Conservation (phyloP, 2,329 filamentous ascomycete genomes). For the Clonostachys solani region DNA sequence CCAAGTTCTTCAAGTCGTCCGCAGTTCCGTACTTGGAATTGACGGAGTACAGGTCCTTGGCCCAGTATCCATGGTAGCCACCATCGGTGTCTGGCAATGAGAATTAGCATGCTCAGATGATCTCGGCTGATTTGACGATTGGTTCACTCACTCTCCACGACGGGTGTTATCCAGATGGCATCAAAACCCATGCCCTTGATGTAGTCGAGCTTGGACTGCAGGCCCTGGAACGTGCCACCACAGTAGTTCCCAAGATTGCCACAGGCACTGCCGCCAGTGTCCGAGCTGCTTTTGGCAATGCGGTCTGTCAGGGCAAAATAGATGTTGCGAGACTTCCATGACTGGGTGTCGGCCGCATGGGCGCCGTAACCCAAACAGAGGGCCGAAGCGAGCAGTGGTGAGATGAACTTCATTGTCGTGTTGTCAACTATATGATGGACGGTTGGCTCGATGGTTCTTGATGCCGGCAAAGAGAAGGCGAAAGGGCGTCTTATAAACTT, state of each 20-base stretch:
- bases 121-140: background rate
- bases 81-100: slow-evolving; percentile 22
- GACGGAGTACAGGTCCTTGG: slow-evolving; percentile 42
- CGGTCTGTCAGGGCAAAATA: slow-evolving; percentile 57
- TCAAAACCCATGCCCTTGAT: slow-evolving; percentile 58
- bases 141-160: slow-evolving; percentile 35
- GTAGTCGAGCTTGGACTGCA: slow-evolving; percentile 57
- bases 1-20: slow-evolving; percentile 53
- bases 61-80: slow-evolving; percentile 54
- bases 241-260: slow-evolving; percentile 45
- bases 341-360: slow-evolving; percentile 24
- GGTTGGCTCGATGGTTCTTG: too few relatives aligned
- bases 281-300: slow-evolving; percentile 38
- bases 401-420: background rate
- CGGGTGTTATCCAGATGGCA: slow-evolving; percentile 54
- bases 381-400: background rate
- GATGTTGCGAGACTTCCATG: slow-evolving; percentile 51
- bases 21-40: slow-evolving; percentile 56
- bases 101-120: slow-evolving; percentile 1
- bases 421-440: too few relatives aligned
- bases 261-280: slow-evolving; percentile 37
- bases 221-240: slow-evolving; percentile 55
- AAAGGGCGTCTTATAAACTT: too few relatives aligned
- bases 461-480: too few relatives aligned
- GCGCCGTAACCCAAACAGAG: background rate